These are phyloP conservation scores for Backusella psychrophila DNA, from an alignment of 192 early-diverging fungal genomes.

Conservation along the genomic window DNA sequence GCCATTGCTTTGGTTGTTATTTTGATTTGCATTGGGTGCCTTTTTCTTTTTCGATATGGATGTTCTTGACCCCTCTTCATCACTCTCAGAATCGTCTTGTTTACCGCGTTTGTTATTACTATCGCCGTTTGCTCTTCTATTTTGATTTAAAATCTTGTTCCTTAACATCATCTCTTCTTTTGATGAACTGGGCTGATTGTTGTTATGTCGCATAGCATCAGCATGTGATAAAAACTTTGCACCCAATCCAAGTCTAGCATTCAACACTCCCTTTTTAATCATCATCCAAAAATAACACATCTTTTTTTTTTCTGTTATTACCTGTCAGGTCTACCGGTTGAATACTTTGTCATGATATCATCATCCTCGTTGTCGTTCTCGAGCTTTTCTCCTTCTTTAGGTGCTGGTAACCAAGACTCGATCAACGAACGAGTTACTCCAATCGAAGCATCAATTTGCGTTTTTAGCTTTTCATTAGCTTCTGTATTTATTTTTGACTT, in stretches of 20 bases:
- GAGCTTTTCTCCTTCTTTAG: slow-evolving; percentile 30
- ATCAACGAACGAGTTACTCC: slow-evolving; percentile 42
- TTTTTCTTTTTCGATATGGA: slow-evolving; percentile 29
- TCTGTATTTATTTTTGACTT: slow-evolving; percentile 39
- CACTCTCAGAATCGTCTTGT: slow-evolving; percentile 30
- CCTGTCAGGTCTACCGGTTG: slow-evolving; percentile 39
- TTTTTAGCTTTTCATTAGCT: slow-evolving; percentile 41
- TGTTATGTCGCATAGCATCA: slow-evolving; percentile 45
- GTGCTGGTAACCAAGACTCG: slow-evolving; percentile 47
- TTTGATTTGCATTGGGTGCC: slow-evolving; percentile 24
- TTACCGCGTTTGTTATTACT: not conserved
- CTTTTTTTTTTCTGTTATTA: not conserved
- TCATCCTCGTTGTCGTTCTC: slow-evolving; percentile 34
- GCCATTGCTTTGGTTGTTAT: slow-evolving; percentile 15
- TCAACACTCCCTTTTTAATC: not conserved
- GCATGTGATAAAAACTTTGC: slow-evolving; percentile 52
- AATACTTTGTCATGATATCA: slow-evolving; percentile 11
- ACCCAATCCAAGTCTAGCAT: slow-evolving; percentile 45
- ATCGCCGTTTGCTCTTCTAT: slow-evolving; percentile 24
- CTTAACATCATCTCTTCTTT: slow-evolving; percentile 40
- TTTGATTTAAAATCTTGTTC: slow-evolving; percentile 40
- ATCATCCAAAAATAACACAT: not conserved
- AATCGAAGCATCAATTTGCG: slow-evolving; percentile 53
- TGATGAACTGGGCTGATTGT: slow-evolving; percentile 17
- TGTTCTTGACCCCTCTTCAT: slow-evolving; percentile 39